These are phyloP conservation scores for Yarrowia hollandica DNA, from an alignment of 805 yeast species.

Conservation along the genomic window DNA sequence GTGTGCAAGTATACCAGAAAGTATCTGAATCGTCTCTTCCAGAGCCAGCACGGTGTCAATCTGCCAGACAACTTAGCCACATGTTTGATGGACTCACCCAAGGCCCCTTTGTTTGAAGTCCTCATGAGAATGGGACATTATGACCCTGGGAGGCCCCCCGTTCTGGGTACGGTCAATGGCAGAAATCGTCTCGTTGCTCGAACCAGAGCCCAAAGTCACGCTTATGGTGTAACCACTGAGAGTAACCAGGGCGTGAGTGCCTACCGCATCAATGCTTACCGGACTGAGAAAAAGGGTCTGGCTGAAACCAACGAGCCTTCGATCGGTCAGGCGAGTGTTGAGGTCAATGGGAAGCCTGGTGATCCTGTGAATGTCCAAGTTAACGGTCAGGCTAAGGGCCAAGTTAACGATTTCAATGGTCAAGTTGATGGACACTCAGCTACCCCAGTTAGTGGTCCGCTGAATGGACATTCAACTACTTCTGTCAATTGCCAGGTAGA, in stretches of 20 bases:
- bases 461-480: too few species aligned
- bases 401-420: too few species aligned
- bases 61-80: neutral
- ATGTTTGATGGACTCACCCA: neutral
- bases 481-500: too few species aligned
- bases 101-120: neutral
- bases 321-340: too few species aligned
- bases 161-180: neutral
- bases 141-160: neutral
- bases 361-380: too few species aligned
- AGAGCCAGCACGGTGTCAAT: neutral
- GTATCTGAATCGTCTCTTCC: neutral
- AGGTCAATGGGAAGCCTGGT: too few species aligned
- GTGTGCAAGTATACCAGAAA: constrained; percentile 1
- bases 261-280: neutral
- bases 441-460: too few species aligned
- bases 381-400: too few species aligned
- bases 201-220: neutral
- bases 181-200: neutral
- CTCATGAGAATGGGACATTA: constrained; percentile 1
- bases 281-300: neutral
- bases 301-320: too few species aligned
- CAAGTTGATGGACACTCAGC: too few species aligned
- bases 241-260: neutral
- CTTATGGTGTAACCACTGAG: neutral